Conservation (phyloP, 768 basidiomycete genomes). For the Lactifluus piperatus region DNA sequence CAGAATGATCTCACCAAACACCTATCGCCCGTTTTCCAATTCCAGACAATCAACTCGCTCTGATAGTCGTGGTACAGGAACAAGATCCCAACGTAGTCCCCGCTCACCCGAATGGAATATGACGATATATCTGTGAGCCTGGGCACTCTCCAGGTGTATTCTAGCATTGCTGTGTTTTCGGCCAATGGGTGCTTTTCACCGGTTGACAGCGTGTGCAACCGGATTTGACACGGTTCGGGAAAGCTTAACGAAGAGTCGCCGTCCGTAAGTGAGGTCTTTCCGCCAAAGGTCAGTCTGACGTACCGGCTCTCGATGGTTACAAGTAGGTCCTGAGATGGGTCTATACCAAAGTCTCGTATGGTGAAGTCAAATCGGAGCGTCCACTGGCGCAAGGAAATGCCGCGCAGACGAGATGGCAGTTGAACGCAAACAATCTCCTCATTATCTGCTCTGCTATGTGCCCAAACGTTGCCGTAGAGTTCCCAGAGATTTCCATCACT, state of each 20-base stretch:
- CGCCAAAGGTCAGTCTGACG: constrained; percentile 21
- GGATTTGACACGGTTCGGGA: neutral
- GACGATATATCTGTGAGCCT: neutral
- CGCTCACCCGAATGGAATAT: constrained; percentile 11
- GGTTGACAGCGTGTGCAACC: constrained; percentile 4
- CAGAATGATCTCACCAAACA: neutral
- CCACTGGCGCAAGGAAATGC: constrained; percentile 16
- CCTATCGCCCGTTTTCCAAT: constrained; percentile 16
- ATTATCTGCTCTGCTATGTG: neutral
- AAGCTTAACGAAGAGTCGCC: neutral
- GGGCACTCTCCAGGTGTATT: neutral
- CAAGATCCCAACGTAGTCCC: constrained; percentile 15
- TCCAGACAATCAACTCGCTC: constrained; percentile 14
- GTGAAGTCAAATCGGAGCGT: constrained; percentile 1
- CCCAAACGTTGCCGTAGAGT: constrained; percentile 18
- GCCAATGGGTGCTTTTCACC: constrained; percentile 11
- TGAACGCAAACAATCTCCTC: constrained; percentile 4
- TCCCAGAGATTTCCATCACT: constrained; percentile 8
- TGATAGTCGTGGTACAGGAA: neutral
- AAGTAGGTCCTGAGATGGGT: constrained; percentile 19
- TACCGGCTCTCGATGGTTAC: constrained; percentile 18
- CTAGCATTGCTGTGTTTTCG: constrained; percentile 2
- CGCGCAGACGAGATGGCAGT: constrained; percentile 17
- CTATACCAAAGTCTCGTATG: constrained; percentile 17
- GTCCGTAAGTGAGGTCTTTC: neutral